phyloP scores from a whole-genome alignment of 768 basidiomycete genomes.

The Mycena leptocephala region DNA sequence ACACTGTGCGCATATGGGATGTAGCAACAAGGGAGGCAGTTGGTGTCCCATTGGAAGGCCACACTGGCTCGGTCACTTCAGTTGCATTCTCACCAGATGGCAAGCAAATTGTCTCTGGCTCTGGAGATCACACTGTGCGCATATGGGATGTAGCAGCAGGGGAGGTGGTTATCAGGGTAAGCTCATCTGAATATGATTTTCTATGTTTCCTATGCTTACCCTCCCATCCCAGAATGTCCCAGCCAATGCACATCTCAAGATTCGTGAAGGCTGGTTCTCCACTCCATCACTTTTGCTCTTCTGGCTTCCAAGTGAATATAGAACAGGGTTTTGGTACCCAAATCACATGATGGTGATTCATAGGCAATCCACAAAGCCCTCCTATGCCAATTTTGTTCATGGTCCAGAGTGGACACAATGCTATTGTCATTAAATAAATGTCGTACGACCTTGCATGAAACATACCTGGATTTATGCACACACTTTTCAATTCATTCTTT shows the following conservation, averaged over 20 bases:
- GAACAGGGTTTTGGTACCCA: too few relatives aligned
- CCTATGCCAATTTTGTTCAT: too few relatives aligned
- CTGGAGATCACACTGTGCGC: too few relatives aligned
- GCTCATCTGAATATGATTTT: not conserved
- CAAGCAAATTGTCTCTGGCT: too few relatives aligned
- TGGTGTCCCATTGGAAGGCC: too few relatives aligned
- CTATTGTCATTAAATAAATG: too few relatives aligned
- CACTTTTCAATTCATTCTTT: conserved; percentile 17
- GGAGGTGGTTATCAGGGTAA: not conserved
- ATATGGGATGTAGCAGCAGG: too few relatives aligned
- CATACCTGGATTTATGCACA: not conserved
- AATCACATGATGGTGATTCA: not conserved
- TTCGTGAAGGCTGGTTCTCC: not conserved
- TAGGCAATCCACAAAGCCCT: not conserved
- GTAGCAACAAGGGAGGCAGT: too few relatives aligned
- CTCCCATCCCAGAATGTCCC: not conserved
- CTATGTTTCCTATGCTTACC: not conserved
- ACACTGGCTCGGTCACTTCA: too few relatives aligned
- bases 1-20: too few relatives aligned
- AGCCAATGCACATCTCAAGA: not conserved
- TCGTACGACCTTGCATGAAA: not conserved
- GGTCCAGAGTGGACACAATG: too few relatives aligned
- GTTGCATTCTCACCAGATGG: too few relatives aligned
- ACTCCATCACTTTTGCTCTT: not conserved
- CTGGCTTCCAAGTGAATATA: not conserved